Percentiles rank a stretch among this genome's conserved stretches.
These are phyloP conservation scores for Moniliophthora roreri DNA, from an alignment of 1,284 basidiomycete species.

Conservation along the genomic window DNA sequence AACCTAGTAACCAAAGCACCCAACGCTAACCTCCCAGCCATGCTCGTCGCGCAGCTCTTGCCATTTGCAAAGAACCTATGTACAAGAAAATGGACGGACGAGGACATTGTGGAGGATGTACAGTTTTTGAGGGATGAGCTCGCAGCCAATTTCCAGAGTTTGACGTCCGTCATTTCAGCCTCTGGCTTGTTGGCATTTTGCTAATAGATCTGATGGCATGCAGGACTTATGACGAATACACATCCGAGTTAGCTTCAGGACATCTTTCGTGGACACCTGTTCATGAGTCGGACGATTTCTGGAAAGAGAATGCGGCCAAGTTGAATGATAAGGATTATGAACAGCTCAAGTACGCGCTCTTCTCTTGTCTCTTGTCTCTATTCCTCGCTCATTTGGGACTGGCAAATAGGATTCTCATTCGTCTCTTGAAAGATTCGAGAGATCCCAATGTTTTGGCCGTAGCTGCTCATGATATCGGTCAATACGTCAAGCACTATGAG, in stretches of 20 bases:
- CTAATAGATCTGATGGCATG: not conserved
- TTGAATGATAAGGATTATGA: slow-evolving; percentile 81
- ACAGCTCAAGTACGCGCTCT: slow-evolving; percentile 66
- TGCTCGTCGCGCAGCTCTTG: slow-evolving; percentile 88
- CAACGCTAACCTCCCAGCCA: slow-evolving; percentile 82
- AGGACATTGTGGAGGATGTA: slow-evolving; percentile 92
- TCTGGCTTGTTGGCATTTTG: slow-evolving; percentile 5
- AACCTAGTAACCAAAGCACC: slow-evolving; percentile 88
- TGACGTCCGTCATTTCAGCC: slow-evolving; percentile 63
- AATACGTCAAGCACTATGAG: slow-evolving; percentile 90
- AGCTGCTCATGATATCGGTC: slow-evolving; percentile 89
- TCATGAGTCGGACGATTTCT: slow-evolving; percentile 96
- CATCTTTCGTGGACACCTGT: slow-evolving; percentile 94
- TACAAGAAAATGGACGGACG: slow-evolving; percentile 90
- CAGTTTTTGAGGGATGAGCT: slow-evolving; percentile 85
- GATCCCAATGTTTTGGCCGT: slow-evolving; percentile 84
- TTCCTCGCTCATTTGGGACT: no score
- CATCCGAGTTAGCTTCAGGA: slow-evolving; percentile 86
- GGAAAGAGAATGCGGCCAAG: slow-evolving; percentile 91
- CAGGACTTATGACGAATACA: slow-evolving; percentile 96
- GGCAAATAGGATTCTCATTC: slow-evolving; percentile 62
- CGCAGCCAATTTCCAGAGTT: slow-evolving; percentile 77
- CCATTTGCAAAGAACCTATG: slow-evolving; percentile 86
- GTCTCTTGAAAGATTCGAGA: slow-evolving; percentile 66
- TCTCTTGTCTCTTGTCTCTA: not conserved